Base-by-base conservation (phyloP, 768 basidiomycete species). In the Phylloporus sp. region DNA sequence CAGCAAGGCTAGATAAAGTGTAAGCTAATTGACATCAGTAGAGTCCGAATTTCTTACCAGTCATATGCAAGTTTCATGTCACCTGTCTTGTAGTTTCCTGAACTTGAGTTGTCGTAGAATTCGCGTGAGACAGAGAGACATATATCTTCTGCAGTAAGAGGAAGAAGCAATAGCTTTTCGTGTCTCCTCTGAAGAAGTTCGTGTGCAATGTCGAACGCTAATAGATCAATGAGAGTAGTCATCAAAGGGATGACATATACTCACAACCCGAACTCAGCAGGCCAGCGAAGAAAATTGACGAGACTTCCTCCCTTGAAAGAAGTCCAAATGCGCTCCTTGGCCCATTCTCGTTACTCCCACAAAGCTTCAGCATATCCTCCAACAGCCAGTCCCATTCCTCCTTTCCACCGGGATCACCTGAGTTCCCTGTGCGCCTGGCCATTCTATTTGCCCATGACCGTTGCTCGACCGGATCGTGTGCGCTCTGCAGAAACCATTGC, bases 21-120 rank as follows among this genome's bases (percentile, higher is more conserved):
- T 62, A 36, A 59, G 52, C 22, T 3, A 44, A 23, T 40, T 43
- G 40, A 5, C 23, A 12, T 22, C 28, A 15, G 15, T 22, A 9
- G 26, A 0, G 34, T 26, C 31, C 11, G 12, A 29, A 31, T 26
- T 34, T 61, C 11, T 54, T 67, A 97, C 95, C 97, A 98, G 51
- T 95, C 91, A 68, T 95, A 95, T 1, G 97, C 97, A 44, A 92
- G 75, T 67, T 93, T 95, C 95, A 99, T 97, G 46, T 95, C 92
- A 5, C 95, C 95, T 32, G 80, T 77, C 59, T 91, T 90, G 65
- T 93, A 86, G 62, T 97, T 99, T 6, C 93, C 97, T 1, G 85
- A 88, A 56, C 79, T 84, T 3, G 97, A 89, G 60, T 97, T 97
- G 65, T 97, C 93, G 68, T 98, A 99, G 55, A 97, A 84, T 72